Base-by-base conservation (phyloP, 805 yeast species). In the Zygotorulaspora danielsina region DNA sequence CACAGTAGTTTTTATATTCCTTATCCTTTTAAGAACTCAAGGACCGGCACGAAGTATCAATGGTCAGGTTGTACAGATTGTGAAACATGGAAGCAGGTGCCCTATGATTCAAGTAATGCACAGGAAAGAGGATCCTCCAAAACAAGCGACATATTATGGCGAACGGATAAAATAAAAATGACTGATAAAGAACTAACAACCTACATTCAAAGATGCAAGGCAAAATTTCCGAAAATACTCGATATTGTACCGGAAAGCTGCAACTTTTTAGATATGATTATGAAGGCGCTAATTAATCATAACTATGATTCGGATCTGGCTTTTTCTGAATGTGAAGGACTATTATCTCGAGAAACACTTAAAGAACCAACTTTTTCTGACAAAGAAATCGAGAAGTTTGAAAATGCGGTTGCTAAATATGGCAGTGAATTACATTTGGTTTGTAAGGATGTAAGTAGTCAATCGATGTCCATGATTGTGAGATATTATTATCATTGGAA, bases 401-500 rank as follows among this genome's bases (percentile, higher is more conserved):
- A 88, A 55, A 76, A 72, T 10, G 95, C 84, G 2, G 84, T 90
- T 8, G 67, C 67, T 22, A 71, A 75, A 39, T 73, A 73, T 54
- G 96, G 96, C 4, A 79, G 84, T 53, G 95, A 89, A 51, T 64
- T 93, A 19, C 79, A 77, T 55, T 86, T 82, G 0, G 89, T 86
- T 0, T 76, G 57, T 47, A 75, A 79, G 54, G 76, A 73, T 41
- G 93, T 90, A n/a, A 73, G 73, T 20, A 73, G 88, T 0, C 94
- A 84, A 51, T 67, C 87, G 0, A 66, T 78, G 39, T 75, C 89
- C 0, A 84, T 81, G 81, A 70, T 88, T 46, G 97, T 90, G 1
- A 65, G 97, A 41, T 88, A 72, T 57, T 90, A 87, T 54, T 90
- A 90, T 53, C 65, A 86, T 38, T 90, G 97, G 97, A 89, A 89